phyloP scores from a whole-genome alignment of 2,329 filamentous ascomycete genomes.

The Stromatinia cepivora region DNA sequence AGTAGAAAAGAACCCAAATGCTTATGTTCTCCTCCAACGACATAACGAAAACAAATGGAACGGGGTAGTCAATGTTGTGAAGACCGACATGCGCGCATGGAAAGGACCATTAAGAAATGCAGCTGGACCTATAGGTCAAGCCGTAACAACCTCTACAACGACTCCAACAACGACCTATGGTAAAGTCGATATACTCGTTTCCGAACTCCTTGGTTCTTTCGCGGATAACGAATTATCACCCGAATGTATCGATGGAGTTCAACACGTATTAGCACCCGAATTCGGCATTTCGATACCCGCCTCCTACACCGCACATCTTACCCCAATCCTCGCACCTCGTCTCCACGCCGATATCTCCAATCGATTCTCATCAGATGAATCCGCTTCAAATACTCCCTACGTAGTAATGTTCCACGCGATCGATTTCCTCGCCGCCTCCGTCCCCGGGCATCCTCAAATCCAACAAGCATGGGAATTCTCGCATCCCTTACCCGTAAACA shows the following conservation, averaged over 20 bases:
- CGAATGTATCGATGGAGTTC: conserved; percentile 94
- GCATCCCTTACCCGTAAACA: conserved; percentile 66
- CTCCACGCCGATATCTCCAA: conserved; percentile 77
- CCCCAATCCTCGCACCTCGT: conserved; percentile 86
- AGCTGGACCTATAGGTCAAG: conserved; percentile 40
- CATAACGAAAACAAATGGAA: conserved; percentile 84
- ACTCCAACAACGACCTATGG: conserved; percentile 51
- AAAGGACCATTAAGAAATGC: conserved; percentile 66
- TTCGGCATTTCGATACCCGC: conserved; percentile 91
- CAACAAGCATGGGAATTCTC: conserved; percentile 78
- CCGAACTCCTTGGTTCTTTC: conserved; percentile 91
- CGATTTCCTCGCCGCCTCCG: conserved; percentile 74
- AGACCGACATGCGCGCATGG: conserved; percentile 98
- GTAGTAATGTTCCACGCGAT: conserved; percentile 90
- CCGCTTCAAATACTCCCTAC: conserved; percentile 87
- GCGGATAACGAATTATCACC: conserved; percentile 96
- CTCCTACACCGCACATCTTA: conserved; percentile 90
- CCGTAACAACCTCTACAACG: conserved; percentile 39
- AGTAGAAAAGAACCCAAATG: conserved; percentile 97
- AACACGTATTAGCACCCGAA: conserved; percentile 74
- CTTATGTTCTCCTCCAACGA: conserved; percentile 85
- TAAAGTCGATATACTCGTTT: conserved; percentile 88
- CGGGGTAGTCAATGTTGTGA: conserved; percentile 79
- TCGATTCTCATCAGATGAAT: conserved; percentile 60
- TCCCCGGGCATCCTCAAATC: conserved; percentile 61